Percentiles rank a stretch among this genome's conserved stretches.
These are phyloP conservation scores for Rutstroemia sp. DNA, from an alignment of 2,329 filamentous ascomycete species.

Conservation along the genomic window DNA sequence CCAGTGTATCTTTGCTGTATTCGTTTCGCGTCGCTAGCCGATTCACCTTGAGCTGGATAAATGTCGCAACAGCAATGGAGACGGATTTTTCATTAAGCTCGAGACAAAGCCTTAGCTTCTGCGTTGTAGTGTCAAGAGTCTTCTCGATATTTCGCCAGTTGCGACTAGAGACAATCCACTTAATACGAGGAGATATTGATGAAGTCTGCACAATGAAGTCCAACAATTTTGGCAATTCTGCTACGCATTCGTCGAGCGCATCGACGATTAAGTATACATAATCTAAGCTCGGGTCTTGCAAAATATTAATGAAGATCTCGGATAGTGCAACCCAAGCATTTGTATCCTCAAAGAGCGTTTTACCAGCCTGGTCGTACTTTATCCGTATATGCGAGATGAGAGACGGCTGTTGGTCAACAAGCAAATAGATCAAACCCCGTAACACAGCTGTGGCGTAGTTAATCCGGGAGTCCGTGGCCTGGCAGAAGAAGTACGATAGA, in stretches of 20 bases:
- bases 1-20: background rate
- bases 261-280: background rate
- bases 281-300: background rate
- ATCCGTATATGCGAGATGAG: background rate
- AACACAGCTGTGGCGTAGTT: background rate
- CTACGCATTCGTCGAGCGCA: background rate
- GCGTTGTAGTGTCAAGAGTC: background rate
- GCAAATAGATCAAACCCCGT: constrained; percentile 1
- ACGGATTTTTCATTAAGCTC: constrained; percentile 1
- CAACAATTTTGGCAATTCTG: background rate
- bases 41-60: background rate
- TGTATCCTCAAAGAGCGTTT: background rate
- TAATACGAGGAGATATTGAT: background rate
- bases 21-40: background rate
- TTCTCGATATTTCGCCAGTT: background rate
- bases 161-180: background rate
- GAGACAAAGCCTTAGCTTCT: background rate
- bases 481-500: constrained; percentile 3
- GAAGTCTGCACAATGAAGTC: background rate
- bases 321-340: background rate
- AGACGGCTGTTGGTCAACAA: background rate
- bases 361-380: background rate
- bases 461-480: background rate
- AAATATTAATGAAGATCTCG: background rate
- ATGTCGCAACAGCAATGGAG: background rate